A percentile compares a stretch with the other conserved stretches of the same genome.
Conservation (phyloP, 164 flowering plant genomes). For the Nelumbo lutea region DNA sequence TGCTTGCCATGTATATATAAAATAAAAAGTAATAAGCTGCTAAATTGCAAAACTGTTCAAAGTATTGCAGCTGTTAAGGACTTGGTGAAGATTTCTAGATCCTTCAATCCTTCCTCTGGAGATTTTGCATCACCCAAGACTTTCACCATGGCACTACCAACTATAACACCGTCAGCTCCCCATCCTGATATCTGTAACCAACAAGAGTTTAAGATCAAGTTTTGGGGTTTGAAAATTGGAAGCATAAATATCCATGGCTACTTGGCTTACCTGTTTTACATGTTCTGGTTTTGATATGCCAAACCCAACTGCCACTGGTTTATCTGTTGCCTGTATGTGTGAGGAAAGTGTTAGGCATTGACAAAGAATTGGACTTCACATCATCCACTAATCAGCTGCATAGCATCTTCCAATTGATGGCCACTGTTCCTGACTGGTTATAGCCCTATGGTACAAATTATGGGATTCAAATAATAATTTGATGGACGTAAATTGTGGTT, state of each 20-base stretch:
- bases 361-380: background rate
- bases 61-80: conserved; percentile 53
- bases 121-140: conserved; percentile 68
- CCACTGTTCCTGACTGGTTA: background rate
- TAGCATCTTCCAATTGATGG: background rate
- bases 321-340: conserved; percentile 51
- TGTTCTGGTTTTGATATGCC: conserved; percentile 96
- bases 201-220: conserved; percentile 3
- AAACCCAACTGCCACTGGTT: conserved; percentile 96
- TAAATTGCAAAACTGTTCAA: conserved; percentile 7
- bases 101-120: conserved; percentile 69
- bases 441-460: background rate
- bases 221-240: background rate
- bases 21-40: background rate
- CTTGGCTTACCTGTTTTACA: conserved; percentile 60
- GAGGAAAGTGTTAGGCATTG: background rate
- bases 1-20: background rate
- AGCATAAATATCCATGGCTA: background rate
- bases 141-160: conserved; percentile 91
- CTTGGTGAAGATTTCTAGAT: conserved; percentile 48
- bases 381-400: background rate
- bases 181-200: conserved; percentile 63
- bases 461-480: background rate
- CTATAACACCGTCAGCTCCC: conserved; percentile 99
- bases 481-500: background rate